phyloP scores from a whole-genome alignment of 345 rosid genomes.

The Brassica cretica region DNA sequence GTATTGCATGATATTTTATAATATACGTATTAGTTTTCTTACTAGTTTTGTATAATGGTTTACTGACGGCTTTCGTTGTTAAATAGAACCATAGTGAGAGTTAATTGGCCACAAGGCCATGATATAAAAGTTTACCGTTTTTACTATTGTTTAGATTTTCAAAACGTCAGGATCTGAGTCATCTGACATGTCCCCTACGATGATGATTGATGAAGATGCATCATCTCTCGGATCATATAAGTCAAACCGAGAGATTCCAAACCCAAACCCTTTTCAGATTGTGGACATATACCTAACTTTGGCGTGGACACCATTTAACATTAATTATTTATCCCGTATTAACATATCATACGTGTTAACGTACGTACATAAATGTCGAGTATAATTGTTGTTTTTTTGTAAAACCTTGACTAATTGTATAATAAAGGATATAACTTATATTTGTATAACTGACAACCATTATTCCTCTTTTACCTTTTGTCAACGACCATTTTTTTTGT shows the following conservation, averaged over 20 bases:
- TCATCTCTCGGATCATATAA: conserved; percentile 21
- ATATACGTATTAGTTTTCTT: background rate
- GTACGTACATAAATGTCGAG: background rate
- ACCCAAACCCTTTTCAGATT: conserved; percentile 41
- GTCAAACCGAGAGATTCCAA: conserved; percentile 40
- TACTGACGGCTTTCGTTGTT: conserved; percentile 40
- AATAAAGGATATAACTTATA: background rate
- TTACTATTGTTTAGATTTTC: background rate
- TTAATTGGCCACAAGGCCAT: background rate
- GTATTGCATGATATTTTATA: background rate
- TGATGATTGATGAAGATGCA: conserved; percentile 33
- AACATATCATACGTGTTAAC: background rate
- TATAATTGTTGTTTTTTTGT: conserved; percentile 4
- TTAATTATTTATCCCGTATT: background rate
- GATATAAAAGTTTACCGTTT: background rate
- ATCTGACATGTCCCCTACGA: conserved; percentile 1
- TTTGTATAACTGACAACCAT: background rate
- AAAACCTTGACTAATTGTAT: background rate
- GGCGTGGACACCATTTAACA: conserved; percentile 8
- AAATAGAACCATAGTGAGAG: background rate
- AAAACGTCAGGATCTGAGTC: conserved; percentile 22
- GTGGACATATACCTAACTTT: conserved; percentile 24
- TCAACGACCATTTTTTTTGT: conserved; percentile 4
- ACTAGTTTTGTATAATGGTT: background rate
- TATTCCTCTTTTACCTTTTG: background rate